Conservation (phyloP, 805 yeast species). For the Naumovozyma baii region DNA sequence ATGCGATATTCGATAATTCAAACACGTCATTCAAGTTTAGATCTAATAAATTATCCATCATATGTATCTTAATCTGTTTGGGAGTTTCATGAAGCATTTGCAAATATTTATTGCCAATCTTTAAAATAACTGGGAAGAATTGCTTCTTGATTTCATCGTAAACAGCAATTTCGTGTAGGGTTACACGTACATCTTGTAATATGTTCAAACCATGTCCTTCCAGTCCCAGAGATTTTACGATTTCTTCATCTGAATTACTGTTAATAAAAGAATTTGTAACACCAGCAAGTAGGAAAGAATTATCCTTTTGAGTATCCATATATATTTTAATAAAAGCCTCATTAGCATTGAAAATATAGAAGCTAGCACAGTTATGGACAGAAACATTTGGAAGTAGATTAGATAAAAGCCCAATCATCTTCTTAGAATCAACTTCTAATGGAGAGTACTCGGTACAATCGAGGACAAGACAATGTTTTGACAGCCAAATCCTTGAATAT, state of each 20-base stretch:
- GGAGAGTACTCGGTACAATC: slow-evolving; percentile 59
- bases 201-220: slow-evolving; percentile 32
- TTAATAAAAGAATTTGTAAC: slow-evolving; percentile 33
- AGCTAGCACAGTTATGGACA: slow-evolving; percentile 41
- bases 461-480: slow-evolving; percentile 48
- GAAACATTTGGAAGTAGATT: slow-evolving; percentile 44
- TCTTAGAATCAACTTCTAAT: slow-evolving; percentile 13
- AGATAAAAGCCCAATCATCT: slow-evolving; percentile 27
- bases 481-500: slow-evolving; percentile 62
- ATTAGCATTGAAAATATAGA: slow-evolving; percentile 37
- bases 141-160: slow-evolving; percentile 38
- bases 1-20: slow-evolving; percentile 32
- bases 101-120: slow-evolving; percentile 55
- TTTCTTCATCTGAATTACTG: slow-evolving; percentile 34
- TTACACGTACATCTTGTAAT: slow-evolving; percentile 39
- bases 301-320: slow-evolving; percentile 2
- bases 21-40: slow-evolving; percentile 35
- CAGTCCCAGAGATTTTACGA: slow-evolving; percentile 35
- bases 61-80: slow-evolving; percentile 28
- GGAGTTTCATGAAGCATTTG: slow-evolving; percentile 43
- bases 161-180: slow-evolving; percentile 40
- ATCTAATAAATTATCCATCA: slow-evolving; percentile 20
- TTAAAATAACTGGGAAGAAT: slow-evolving; percentile 49
- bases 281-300: slow-evolving; percentile 9
- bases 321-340: slow-evolving; percentile 6